Conservation (phyloP, 2,329 filamentous ascomycete genomes). For the Talaromyces atroroseus region DNA sequence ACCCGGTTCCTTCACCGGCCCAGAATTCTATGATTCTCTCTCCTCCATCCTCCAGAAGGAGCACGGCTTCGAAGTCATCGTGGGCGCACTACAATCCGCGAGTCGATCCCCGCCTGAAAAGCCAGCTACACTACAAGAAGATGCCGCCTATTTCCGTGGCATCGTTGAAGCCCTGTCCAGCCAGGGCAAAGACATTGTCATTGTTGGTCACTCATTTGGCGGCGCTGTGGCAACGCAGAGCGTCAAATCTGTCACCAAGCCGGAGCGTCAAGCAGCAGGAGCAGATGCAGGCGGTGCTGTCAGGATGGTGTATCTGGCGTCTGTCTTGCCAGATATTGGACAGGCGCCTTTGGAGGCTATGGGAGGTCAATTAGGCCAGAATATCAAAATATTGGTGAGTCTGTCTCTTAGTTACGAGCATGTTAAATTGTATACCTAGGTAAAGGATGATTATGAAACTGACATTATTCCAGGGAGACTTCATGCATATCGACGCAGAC, state of each 20-base stretch:
- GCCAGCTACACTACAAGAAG: slow-evolving; percentile 26
- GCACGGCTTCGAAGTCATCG: slow-evolving; percentile 21
- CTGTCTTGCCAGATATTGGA: slow-evolving; percentile 14
- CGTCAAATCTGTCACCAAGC: slow-evolving; percentile 19
- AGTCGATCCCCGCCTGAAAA: slow-evolving; percentile 13
- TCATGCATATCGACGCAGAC: slow-evolving; percentile 8
- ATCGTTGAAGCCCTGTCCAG: slow-evolving; percentile 24
- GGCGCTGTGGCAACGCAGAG: slow-evolving; percentile 22
- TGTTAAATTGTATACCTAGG: too few relatives aligned
- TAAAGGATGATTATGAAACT: background rate
- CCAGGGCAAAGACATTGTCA: slow-evolving; percentile 19
- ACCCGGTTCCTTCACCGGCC: slow-evolving; percentile 6
- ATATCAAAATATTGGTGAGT: slow-evolving; percentile 4
- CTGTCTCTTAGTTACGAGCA: background rate
- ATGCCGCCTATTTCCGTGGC: slow-evolving; percentile 25
- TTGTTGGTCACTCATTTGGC: slow-evolving; percentile 25
- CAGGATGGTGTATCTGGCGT: slow-evolving; percentile 21
- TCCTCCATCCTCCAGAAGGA: background rate
- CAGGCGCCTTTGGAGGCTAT: slow-evolving; percentile 1
- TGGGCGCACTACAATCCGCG: slow-evolving; percentile 11
- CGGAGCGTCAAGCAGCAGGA: slow-evolving; percentile 19
- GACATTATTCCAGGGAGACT: slow-evolving; percentile 4
- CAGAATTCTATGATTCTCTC: slow-evolving; percentile 2
- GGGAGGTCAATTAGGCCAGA: background rate
- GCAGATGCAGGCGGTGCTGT: slow-evolving; percentile 22